Conservation (phyloP, 805 yeast genomes). For the Sungouiella blattae region DNA sequence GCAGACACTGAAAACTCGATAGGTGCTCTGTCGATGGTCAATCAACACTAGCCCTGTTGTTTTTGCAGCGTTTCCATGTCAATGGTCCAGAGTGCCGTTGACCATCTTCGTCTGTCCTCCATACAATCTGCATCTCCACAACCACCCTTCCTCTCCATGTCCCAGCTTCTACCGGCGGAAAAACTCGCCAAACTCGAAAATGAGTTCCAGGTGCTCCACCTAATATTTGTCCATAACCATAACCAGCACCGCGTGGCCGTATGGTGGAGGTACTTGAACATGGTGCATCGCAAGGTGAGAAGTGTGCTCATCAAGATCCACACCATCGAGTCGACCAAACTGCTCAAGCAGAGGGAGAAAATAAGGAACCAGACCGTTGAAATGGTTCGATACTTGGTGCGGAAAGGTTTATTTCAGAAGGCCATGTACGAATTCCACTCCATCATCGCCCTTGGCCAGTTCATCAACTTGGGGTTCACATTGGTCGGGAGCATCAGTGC, state of each 20-base stretch:
- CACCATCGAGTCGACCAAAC: slow-evolving; percentile 19
- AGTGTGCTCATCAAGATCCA: slow-evolving; percentile 30
- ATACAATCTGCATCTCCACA: too few species aligned
- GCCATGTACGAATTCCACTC: slow-evolving; percentile 63
- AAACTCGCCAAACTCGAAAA: slow-evolving; percentile 14
- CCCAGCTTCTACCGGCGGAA: not conserved
- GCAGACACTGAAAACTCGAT: too few species aligned
- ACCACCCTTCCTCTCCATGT: too few species aligned
- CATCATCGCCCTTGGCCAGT: slow-evolving; percentile 72
- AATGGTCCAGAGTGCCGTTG: too few species aligned
- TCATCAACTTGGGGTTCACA: slow-evolving; percentile 67
- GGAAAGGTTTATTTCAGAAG: slow-evolving; percentile 36
- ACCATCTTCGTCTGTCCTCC: too few species aligned
- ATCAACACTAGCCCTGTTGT: too few species aligned
- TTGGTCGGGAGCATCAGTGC: slow-evolving; percentile 55
- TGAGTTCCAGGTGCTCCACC: slow-evolving; percentile 59
- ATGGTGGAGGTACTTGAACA: slow-evolving; percentile 76
- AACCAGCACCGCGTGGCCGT: slow-evolving; percentile 70
- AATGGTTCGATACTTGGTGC: slow-evolving; percentile 25
- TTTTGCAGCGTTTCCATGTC: too few species aligned
- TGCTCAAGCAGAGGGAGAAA: slow-evolving; percentile 11
- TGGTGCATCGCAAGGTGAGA: slow-evolving; percentile 55
- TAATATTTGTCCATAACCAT: slow-evolving; percentile 65
- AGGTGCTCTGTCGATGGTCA: too few species aligned
- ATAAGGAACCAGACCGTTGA: slow-evolving; percentile 8